These are phyloP conservation scores for Neurospora sp. DNA, from an alignment of 495 filamentous ascomycete species.

Conservation along the genomic window DNA sequence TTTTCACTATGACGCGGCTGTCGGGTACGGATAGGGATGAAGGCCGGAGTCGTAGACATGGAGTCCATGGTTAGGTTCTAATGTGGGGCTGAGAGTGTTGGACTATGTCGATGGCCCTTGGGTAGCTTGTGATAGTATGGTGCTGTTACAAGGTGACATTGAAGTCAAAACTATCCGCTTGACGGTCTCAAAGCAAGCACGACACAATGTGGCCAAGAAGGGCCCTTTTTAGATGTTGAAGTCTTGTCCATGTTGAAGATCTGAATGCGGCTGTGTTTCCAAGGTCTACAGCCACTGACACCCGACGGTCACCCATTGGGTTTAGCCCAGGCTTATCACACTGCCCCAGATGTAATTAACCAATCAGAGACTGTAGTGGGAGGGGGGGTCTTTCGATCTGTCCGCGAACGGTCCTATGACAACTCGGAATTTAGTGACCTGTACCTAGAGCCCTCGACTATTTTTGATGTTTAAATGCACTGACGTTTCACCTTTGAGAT, in stretches of 20 bases:
- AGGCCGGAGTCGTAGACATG: constrained; percentile 13
- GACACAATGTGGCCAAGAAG: neutral
- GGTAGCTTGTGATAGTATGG: neutral
- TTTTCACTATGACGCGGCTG: constrained; percentile 25
- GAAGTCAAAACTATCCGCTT: neutral
- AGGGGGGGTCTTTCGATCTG: too few relatives aligned
- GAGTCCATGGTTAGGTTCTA: neutral
- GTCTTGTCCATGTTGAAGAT: neutral
- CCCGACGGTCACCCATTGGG: constrained; percentile 19
- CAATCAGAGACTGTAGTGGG: constrained; percentile 3
- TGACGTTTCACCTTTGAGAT: too few relatives aligned
- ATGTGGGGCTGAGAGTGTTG: neutral
- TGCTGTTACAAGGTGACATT: neutral
- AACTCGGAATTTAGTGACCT: too few relatives aligned
- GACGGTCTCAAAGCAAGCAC: neutral
- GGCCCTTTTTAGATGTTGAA: neutral
- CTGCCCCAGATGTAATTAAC: neutral
- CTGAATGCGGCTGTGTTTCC: neutral
- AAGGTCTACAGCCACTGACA: neutral
- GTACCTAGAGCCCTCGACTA: too few relatives aligned
- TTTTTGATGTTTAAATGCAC: too few relatives aligned
- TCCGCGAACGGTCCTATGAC: too few relatives aligned
- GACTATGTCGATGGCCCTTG: neutral
- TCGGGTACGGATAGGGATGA: constrained; percentile 35
- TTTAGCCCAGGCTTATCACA: constrained; percentile 10